These are phyloP conservation scores for Trypanosoma melophagium DNA, from an alignment of 208 protist species.

Conservation along the genomic window DNA sequence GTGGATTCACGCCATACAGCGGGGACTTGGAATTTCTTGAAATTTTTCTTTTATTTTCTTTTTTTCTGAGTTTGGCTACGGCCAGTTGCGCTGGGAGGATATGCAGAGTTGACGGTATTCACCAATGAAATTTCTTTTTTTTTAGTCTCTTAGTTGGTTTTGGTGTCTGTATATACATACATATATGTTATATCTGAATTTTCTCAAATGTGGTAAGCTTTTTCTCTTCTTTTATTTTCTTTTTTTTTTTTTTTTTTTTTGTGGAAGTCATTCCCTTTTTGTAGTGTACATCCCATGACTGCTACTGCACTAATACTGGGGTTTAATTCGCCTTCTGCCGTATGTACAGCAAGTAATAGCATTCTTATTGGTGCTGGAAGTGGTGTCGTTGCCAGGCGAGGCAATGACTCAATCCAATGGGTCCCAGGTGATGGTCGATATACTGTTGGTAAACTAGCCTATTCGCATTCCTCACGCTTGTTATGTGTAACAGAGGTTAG, in stretches of 20 bases:
- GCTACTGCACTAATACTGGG: conserved; percentile 31
- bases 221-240: conserved; percentile 21
- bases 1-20: conserved; percentile 80
- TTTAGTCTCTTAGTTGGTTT: conserved; percentile 14
- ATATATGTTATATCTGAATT: background rate
- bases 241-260: conserved; percentile 9
- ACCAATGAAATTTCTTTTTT: conserved; percentile 6
- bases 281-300: conserved; percentile 6
- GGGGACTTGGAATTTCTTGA: conserved; percentile 69
- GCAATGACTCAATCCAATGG: conserved; percentile 45
- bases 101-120: no score
- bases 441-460: conserved; percentile 45
- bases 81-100: background rate
- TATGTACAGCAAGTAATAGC: conserved; percentile 29
- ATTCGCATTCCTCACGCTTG: conserved; percentile 28
- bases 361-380: conserved; percentile 47
- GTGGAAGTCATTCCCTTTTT: background rate
- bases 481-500: conserved; percentile 62
- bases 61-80: conserved; percentile 1
- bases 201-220: background rate
- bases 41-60: conserved; percentile 4
- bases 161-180: background rate
- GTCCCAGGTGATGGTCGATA: conserved; percentile 49
- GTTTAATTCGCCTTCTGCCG: conserved; percentile 31
- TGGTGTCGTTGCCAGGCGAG: conserved; percentile 39